Evolutionary conservation across 2,329 filamentous ascomycete genomes (phyloP).

Genomic region (Verruconis gallopava): DNA sequence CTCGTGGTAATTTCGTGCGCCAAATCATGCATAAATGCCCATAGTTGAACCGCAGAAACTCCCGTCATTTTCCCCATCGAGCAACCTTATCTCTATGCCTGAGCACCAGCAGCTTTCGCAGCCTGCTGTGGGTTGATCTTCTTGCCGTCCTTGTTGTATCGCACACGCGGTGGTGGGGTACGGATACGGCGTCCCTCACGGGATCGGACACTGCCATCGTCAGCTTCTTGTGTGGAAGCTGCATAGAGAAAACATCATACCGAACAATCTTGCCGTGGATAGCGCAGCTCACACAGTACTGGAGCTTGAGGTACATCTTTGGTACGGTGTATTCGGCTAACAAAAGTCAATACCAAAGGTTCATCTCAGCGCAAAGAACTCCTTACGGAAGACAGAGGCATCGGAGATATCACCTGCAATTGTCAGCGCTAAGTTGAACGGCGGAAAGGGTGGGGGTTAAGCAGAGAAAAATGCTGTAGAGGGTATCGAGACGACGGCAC

Average conservation of each 20-base stretch:
- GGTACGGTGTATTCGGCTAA: constrained; percentile 87
- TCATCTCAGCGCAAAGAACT: not conserved
- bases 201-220: constrained; percentile 71
- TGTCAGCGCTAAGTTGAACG: not conserved
- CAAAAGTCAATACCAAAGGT: not conserved
- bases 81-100: not conserved
- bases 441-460: too few relatives aligned
- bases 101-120: constrained; percentile 42
- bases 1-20: too few relatives aligned
- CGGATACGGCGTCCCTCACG: constrained; percentile 96
- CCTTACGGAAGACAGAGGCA: constrained; percentile 77
- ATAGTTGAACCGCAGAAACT: constrained; percentile 14
- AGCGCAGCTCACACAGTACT: constrained; percentile 99
- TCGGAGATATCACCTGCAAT: constrained; percentile 95
- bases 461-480: too few relatives aligned
- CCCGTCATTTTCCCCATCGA: too few relatives aligned
- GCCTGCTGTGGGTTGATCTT: constrained; percentile 86
- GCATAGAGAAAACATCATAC: constrained; percentile 47
- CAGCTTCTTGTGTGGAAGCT: not conserved
- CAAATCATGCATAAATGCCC: too few relatives aligned
- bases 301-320: constrained; percentile 99
- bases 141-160: constrained; percentile 99
- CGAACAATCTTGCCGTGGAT: constrained; percentile 99
- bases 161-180: constrained; percentile 89
- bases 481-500: too few relatives aligned